These are phyloP conservation scores for Kitagawia praeruptora DNA, from an alignment of 129 eudicot species.

Conservation along the genomic window DNA sequence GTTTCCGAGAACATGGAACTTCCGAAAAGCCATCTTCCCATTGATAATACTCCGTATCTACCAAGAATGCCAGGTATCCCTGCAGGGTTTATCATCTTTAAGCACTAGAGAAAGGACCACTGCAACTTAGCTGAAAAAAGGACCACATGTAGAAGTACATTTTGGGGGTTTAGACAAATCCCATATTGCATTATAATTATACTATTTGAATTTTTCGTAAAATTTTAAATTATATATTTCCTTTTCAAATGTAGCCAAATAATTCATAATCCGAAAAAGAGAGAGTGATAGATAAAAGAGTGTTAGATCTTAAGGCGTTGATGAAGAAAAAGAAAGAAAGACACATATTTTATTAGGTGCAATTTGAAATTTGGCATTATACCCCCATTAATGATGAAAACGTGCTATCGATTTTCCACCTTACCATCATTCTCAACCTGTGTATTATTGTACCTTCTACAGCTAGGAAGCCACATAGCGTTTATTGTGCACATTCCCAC, in stretches of 20 bases:
- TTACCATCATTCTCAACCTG: not conserved
- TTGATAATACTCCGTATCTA: too few species aligned
- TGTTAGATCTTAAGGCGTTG: not conserved
- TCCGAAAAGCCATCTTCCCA: too few species aligned
- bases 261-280: too few species aligned
- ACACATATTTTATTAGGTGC: not conserved
- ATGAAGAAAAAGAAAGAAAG: not conserved
- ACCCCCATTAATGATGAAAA: conserved; percentile 7
- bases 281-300: not conserved
- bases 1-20: too few species aligned
- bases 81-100: not conserved
- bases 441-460: not conserved
- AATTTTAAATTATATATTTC: too few species aligned
- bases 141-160: not conserved
- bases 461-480: not conserved
- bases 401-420: not conserved
- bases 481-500: not conserved
- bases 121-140: not conserved
- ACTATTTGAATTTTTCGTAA: too few species aligned
- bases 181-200: too few species aligned
- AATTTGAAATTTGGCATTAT: not conserved
- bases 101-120: not conserved
- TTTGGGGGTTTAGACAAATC: not conserved
- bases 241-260: too few species aligned
- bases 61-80: not conserved